Evolutionary conservation across 2,329 filamentous ascomycete genomes (phyloP).

Genomic region (Tolypocladium sp.): DNA sequence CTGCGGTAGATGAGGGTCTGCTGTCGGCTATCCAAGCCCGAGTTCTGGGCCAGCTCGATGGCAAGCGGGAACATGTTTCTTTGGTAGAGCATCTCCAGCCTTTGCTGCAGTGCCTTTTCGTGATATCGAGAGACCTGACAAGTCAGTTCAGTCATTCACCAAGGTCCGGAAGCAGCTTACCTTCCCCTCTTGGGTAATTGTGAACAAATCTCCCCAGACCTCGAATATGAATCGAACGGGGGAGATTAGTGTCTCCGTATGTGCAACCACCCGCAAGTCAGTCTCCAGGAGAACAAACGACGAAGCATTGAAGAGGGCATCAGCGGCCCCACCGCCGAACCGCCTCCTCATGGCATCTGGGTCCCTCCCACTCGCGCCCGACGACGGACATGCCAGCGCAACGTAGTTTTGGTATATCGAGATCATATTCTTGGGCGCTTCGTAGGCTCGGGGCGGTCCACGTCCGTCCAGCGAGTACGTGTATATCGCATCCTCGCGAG

Average conservation of each 20-base stretch:
- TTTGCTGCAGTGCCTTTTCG: conserved; percentile 83
- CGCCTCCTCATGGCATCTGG: conserved; percentile 57
- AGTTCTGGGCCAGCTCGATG: conserved; percentile 86
- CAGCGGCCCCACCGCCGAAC: conserved; percentile 60
- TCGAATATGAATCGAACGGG: conserved; percentile 72
- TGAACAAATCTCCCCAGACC: conserved; percentile 85
- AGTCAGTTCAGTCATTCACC: neutral
- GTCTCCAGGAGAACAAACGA: conserved; percentile 90
- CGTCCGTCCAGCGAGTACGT: conserved; percentile 81
- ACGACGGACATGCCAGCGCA: conserved; percentile 71
- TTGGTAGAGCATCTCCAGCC: conserved; percentile 87
- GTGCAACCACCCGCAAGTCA: conserved; percentile 79
- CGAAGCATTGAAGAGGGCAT: conserved; percentile 76
- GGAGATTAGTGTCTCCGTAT: conserved; percentile 76
- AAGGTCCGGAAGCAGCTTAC: conserved; percentile 29
- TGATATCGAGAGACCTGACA: conserved; percentile 72
- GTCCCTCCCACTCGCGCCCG: conserved; percentile 39
- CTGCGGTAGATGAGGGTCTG: conserved; percentile 88
- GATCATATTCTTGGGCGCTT: conserved; percentile 79
- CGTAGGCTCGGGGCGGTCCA: conserved; percentile 82
- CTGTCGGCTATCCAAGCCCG: conserved; percentile 68
- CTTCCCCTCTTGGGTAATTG: conserved; percentile 89
- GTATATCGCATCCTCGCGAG: conserved; percentile 89
- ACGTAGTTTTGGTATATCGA: conserved; percentile 78
- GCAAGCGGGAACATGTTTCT: conserved; percentile 87